Conservation (phyloP, 805 yeast species). For the Candida quercuum region DNA sequence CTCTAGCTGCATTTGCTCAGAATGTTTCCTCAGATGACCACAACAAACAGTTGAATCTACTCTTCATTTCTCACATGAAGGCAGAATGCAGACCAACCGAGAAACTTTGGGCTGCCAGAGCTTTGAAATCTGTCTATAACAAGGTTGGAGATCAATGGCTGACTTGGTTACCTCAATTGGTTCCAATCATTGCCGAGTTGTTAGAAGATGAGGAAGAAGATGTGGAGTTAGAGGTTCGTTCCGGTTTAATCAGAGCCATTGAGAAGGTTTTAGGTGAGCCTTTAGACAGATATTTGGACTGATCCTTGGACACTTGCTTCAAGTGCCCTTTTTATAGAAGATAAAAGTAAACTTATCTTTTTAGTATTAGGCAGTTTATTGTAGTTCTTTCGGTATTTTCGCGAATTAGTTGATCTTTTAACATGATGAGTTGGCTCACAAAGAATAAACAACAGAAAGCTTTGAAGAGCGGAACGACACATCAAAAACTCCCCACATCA, state of each 20-base stretch:
- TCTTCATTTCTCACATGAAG: constrained; percentile 62
- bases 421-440: no score
- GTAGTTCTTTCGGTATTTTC: no score
- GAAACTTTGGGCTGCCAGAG: constrained; percentile 75
- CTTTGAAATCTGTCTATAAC: constrained; percentile 76
- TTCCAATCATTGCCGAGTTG: constrained; percentile 92
- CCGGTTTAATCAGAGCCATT: constrained; percentile 83
- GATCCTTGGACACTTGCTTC: no score
- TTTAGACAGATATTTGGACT: constrained; percentile 70
- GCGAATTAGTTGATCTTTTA: no score
- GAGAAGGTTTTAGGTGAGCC: constrained; percentile 95
- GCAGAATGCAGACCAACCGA: constrained; percentile 50
- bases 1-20: constrained; percentile 71
- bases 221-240: constrained; percentile 87
- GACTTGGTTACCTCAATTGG: constrained; percentile 83
- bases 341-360: background rate
- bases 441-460: no score
- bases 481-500: no score
- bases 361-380: background rate
- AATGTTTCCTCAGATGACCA: constrained; percentile 65
- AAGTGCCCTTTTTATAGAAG: background rate
- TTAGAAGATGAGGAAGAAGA: constrained; percentile 94
- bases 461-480: background rate
- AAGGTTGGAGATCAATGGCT: constrained; percentile 96
- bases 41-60: constrained; percentile 67